Percentiles rank a stretch among this genome's conserved stretches.
Conservation (phyloP, 345 rosid genomes). For the Eucalyptus regnans region DNA sequence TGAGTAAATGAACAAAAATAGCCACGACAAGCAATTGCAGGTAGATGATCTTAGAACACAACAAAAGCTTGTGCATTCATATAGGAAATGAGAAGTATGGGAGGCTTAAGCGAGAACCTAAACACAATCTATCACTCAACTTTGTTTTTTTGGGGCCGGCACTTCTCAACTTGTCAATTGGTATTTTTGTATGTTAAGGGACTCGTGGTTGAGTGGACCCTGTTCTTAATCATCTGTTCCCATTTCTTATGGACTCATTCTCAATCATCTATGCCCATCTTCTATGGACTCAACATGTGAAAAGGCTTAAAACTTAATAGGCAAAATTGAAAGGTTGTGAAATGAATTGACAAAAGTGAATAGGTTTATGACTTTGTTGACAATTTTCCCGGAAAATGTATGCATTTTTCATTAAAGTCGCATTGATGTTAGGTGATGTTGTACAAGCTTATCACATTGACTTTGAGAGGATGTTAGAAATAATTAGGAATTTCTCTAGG, state of each 20-base stretch:
- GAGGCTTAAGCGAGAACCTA: neutral
- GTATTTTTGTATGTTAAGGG: neutral
- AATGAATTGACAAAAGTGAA: accelerated
- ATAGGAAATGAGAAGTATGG: neutral
- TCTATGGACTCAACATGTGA: no score
- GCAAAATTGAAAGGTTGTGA: no score
- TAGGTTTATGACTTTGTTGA: no score
- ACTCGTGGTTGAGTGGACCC: neutral
- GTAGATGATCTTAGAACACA: neutral
- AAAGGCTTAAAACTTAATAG: accelerated
- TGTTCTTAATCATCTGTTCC: neutral
- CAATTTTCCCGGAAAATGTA: accelerated
- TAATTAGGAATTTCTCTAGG: no score
- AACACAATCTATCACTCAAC: neutral
- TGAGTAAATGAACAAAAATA: neutral
- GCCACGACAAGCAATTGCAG: neutral
- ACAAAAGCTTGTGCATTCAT: neutral
- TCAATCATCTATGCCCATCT: no score
- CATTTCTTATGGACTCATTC: neutral
- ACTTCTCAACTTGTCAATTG: neutral
- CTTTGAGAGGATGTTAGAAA: no score
- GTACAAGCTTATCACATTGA: no score
- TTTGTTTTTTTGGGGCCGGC: no score
- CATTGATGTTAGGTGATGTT: no score
- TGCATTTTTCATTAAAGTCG: no score